Conservation (phyloP, 2,329 filamentous ascomycete species). For the Ophiostoma ulmi region DNA sequence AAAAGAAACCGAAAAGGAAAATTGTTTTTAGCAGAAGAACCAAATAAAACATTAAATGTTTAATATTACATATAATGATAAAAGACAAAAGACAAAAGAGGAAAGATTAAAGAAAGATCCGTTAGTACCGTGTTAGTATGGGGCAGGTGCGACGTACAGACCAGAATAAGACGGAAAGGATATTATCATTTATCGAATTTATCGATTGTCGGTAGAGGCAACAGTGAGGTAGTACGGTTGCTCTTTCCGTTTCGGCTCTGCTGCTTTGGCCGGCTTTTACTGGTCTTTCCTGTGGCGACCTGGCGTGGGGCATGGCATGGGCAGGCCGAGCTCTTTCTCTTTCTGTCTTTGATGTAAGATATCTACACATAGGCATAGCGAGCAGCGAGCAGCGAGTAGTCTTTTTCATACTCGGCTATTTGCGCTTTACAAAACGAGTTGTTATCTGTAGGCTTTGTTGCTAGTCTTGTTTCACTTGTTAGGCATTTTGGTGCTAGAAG, state of each 20-base stretch:
- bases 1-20: neutral
- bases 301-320: neutral
- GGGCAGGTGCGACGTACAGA: neutral
- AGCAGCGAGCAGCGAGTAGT: neutral
- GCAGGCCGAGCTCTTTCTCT: constrained; percentile 9
- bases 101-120: neutral
- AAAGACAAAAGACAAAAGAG: neutral
- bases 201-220: neutral
- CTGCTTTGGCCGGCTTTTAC: neutral
- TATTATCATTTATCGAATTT: neutral
- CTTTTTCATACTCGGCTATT: neutral
- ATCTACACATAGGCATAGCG: neutral
- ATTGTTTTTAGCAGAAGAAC: neutral
- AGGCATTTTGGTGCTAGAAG: neutral
- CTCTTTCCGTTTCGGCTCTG: constrained; percentile 1
- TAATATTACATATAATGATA: neutral
- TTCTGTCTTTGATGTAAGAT: constrained; percentile 10
- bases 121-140: constrained; percentile 11
- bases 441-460: too few species aligned
- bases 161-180: neutral
- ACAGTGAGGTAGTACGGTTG: neutral
- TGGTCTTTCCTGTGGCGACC: constrained; percentile 8
- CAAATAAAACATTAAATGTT: neutral
- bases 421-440: neutral
- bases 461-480: too few species aligned